Conservation (phyloP, 2,329 filamentous ascomycete species). For the Chlorencoelia australis region DNA sequence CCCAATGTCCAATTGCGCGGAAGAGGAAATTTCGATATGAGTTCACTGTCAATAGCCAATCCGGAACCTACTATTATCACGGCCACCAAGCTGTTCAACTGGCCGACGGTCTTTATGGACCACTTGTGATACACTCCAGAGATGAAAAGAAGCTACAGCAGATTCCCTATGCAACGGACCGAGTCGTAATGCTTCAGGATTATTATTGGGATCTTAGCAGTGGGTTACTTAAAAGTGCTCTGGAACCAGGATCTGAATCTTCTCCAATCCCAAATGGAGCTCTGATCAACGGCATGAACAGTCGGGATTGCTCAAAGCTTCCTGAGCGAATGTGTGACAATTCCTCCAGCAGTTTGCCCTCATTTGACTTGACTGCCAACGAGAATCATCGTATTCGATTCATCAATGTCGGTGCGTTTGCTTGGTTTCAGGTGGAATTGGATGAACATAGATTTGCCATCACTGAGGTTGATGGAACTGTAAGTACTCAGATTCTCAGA, state of each 20-base stretch:
- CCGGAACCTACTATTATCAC: conserved; percentile 50
- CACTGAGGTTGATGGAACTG: conserved; percentile 64
- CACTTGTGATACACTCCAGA: conserved; percentile 54
- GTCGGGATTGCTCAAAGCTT: conserved; percentile 30
- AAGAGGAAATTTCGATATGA: conserved; percentile 54
- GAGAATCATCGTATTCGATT: conserved; percentile 56
- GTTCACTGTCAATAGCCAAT: conserved; percentile 48
- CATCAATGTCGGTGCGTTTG: conserved; percentile 61
- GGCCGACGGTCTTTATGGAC: conserved; percentile 58
- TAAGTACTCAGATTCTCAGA: no score
- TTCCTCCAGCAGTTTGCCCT: conserved; percentile 29
- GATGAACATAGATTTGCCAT: conserved; percentile 56
- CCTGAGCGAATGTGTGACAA: conserved; percentile 36
- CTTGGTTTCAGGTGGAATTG: conserved; percentile 61
- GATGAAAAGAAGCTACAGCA: conserved; percentile 41
- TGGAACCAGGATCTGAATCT: conserved; percentile 34
- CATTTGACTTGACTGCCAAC: conserved; percentile 39
- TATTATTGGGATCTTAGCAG: conserved; percentile 56
- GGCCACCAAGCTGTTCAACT: conserved; percentile 55
- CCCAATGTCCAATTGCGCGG: conserved; percentile 55
- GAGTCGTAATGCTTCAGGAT: conserved; percentile 59
- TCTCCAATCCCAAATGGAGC: conserved; percentile 37
- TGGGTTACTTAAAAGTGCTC: conserved; percentile 29
- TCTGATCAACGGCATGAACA: conserved; percentile 35
- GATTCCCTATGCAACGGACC: conserved; percentile 45